phyloP scores from a whole-genome alignment of 2,329 filamentous ascomycete genomes.

The Pseudogymnoascus sp. region DNA sequence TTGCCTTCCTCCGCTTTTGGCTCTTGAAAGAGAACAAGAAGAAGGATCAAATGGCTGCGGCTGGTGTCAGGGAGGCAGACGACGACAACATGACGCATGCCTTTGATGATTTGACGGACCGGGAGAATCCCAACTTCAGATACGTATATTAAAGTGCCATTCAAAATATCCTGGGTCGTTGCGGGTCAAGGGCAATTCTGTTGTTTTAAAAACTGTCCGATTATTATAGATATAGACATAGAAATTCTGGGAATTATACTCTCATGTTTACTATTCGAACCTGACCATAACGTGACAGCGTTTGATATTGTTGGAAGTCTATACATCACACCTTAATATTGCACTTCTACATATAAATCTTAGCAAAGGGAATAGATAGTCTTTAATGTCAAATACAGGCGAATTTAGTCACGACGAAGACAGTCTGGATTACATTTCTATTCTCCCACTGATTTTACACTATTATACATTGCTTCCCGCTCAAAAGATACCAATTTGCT shows the following conservation, averaged over 20 bases:
- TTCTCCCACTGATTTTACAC: not conserved
- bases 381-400: not conserved
- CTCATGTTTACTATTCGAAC: not conserved
- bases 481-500: conserved; percentile 21
- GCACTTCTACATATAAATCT: not conserved
- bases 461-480: not conserved
- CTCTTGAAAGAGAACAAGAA: conserved; percentile 28
- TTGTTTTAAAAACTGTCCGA: not conserved
- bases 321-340: not conserved
- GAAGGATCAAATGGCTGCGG: conserved; percentile 16
- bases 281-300: not conserved
- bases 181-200: not conserved
- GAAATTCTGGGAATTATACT: not conserved
- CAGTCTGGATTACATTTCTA: not conserved
- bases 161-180: not conserved
- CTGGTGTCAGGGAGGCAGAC: conserved; percentile 13
- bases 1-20: conserved; percentile 19
- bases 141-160: conserved; percentile 20
- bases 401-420: not conserved
- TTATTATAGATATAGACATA: not conserved
- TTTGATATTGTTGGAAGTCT: not conserved
- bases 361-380: not conserved
- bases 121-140: conserved; percentile 23
- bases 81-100: conserved; percentile 22
- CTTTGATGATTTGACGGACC: conserved; percentile 27